Conservation (phyloP, 2,329 filamentous ascomycete genomes). For the Phialemoniopsis sp. region DNA sequence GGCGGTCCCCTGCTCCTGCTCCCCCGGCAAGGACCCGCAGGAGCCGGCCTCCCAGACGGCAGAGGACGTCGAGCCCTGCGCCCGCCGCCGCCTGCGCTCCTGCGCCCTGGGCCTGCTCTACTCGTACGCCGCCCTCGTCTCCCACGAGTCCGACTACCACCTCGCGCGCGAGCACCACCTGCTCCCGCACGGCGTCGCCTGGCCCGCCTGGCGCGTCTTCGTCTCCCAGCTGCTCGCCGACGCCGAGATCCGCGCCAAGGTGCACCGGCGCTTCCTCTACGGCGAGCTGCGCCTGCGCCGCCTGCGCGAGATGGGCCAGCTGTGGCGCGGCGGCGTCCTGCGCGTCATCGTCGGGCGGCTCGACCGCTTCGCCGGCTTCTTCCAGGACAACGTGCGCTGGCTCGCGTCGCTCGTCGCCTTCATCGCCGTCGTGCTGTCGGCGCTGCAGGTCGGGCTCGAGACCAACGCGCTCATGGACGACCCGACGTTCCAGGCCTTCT, state of each 20-base stretch:
- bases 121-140: slow-evolving; percentile 29
- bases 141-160: slow-evolving; percentile 29
- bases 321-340: slow-evolving; percentile 10
- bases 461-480: slow-evolving; percentile 25
- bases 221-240: slow-evolving; percentile 20
- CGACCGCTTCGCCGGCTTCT: slow-evolving; percentile 30
- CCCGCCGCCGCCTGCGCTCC: slow-evolving; percentile 10
- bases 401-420: slow-evolving; percentile 34
- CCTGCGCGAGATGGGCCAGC: slow-evolving; percentile 33
- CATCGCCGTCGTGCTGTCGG: slow-evolving; percentile 38
- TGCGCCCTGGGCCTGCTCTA: slow-evolving; percentile 32
- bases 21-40: not conserved
- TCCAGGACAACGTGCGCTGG: slow-evolving; percentile 35
- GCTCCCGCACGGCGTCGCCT: slow-evolving; percentile 27
- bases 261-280: slow-evolving; percentile 31
- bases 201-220: slow-evolving; percentile 32
- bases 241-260: slow-evolving; percentile 19
- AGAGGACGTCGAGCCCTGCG: slow-evolving; percentile 4
- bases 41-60: not conserved
- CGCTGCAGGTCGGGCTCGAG: slow-evolving; percentile 43
- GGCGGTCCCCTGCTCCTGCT: not conserved
- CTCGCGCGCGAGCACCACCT: slow-evolving; percentile 28
- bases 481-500: slow-evolving; percentile 33
- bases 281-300: slow-evolving; percentile 35
- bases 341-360: slow-evolving; percentile 17